A percentile compares a stretch with the other conserved stretches of the same genome.
phyloP scores from a whole-genome alignment of 2,329 filamentous ascomycete species.

The Phyllosticta paracitricarpa region DNA sequence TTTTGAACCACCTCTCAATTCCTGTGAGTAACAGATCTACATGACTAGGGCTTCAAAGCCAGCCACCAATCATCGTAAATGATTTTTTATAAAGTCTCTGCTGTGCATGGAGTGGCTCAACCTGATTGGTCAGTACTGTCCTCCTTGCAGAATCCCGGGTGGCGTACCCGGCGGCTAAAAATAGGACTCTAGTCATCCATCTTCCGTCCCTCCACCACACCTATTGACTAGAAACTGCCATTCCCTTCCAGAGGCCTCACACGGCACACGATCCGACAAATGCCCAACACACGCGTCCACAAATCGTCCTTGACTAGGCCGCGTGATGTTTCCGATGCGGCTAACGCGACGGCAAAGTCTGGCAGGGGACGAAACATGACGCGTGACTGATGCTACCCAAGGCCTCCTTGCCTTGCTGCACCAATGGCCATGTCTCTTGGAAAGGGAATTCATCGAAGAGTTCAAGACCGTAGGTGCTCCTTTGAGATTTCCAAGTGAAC shows the following conservation, averaged over 20 bases:
- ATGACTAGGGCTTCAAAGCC: too few species aligned
- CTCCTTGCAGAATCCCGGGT: too few species aligned
- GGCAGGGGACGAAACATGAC: neutral
- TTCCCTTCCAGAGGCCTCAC: neutral
- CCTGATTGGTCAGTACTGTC: too few species aligned
- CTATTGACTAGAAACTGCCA: neutral
- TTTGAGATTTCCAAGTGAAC: neutral
- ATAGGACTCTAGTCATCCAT: too few species aligned
- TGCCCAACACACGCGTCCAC: neutral
- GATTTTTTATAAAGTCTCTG: too few species aligned
- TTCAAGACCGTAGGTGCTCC: neutral
- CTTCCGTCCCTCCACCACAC: neutral
- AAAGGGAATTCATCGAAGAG: neutral
- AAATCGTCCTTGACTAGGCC: neutral
- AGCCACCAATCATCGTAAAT: too few species aligned
- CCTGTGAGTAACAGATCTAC: too few species aligned
- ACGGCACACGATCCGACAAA: neutral
- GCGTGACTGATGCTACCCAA: neutral
- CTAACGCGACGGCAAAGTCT: neutral
- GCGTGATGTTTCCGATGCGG: neutral
- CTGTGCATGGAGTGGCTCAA: too few species aligned
- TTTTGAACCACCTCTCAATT: too few species aligned
- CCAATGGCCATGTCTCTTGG: neutral
- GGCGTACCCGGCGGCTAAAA: too few species aligned
- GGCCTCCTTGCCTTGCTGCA: neutral